These are phyloP conservation scores for Kodamaea ohmeri DNA, from an alignment of 1,139 yeast species.

Conservation along the genomic window DNA sequence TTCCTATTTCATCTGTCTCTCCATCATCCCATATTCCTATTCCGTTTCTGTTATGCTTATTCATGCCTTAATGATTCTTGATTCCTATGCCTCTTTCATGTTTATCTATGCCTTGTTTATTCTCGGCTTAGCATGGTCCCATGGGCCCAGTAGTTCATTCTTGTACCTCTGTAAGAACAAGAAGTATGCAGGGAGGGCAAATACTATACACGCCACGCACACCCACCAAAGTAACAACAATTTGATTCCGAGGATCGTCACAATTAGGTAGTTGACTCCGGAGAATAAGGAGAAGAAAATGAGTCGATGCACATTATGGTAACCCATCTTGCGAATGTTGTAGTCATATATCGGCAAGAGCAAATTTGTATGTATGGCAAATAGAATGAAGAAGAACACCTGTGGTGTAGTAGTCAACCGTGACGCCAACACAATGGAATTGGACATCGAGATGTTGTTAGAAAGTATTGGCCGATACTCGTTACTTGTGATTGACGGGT, in stretches of 20 bases:
- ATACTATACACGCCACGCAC: slow-evolving; percentile 45
- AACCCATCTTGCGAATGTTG: slow-evolving; percentile 45
- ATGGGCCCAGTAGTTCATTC: slow-evolving; percentile 87
- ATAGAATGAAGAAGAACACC: slow-evolving; percentile 79
- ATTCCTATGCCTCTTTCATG: slow-evolving; percentile 6
- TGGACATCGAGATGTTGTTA: slow-evolving; percentile 79
- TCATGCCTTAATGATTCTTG: too few species aligned
- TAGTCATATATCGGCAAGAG: slow-evolving; percentile 69
- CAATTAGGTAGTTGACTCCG: slow-evolving; percentile 23
- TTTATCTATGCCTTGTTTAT: slow-evolving; percentile 4
- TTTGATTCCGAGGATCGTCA: slow-evolving; percentile 37
- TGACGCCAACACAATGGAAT: slow-evolving; percentile 88
- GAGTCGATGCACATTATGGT: slow-evolving; percentile 29
- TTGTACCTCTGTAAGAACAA: slow-evolving; percentile 73
- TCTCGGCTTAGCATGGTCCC: slow-evolving; percentile 84
- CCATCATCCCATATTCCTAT: too few species aligned
- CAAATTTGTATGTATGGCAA: slow-evolving; percentile 70
- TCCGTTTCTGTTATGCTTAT: too few species aligned
- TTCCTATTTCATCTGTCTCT: too few species aligned
- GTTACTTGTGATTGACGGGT: slow-evolving; percentile 17
- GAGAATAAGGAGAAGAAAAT: slow-evolving; percentile 27
- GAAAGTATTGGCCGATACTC: slow-evolving; percentile 62
- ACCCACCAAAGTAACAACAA: slow-evolving; percentile 49
- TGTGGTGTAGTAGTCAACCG: slow-evolving; percentile 68
- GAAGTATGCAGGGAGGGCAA: slow-evolving; percentile 71